Evolutionary conservation across 1,284 basidiomycete genomes (phyloP).

Genomic region (Pholiota adiposa): DNA sequence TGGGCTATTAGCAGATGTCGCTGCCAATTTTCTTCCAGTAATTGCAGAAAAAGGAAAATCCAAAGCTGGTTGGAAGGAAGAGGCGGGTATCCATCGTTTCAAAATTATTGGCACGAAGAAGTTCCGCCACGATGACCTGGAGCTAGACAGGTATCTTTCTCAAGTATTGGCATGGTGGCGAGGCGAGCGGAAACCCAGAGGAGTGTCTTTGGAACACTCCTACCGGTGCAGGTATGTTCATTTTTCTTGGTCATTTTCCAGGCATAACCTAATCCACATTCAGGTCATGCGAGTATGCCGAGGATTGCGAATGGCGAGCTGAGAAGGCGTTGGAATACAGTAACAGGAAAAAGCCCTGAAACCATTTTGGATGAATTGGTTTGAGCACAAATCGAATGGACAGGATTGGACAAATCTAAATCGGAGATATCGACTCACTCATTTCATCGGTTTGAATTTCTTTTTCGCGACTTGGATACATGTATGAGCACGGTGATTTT

Average conservation of each 20-base stretch:
- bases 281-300: constrained; percentile 80
- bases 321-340: constrained; percentile 56
- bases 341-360: constrained; percentile 9
- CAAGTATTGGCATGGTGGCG: constrained; percentile 77
- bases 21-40: background rate
- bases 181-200: constrained; percentile 65
- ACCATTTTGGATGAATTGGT: no score
- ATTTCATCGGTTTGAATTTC: no score
- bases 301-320: constrained; percentile 85
- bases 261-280: constrained; percentile 5
- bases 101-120: constrained; percentile 69
- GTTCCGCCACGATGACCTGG: constrained; percentile 59
- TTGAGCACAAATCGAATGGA: no score
- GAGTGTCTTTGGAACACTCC: constrained; percentile 67
- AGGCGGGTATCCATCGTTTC: constrained; percentile 27
- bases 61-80: constrained; percentile 6
- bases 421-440: no score
- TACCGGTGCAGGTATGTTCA: constrained; percentile 67
- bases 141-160: constrained; percentile 62
- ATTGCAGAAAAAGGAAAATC: background rate
- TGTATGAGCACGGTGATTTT: no score
- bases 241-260: constrained; percentile 4
- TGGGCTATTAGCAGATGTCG: background rate
- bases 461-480: no score
- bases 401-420: no score